Percentiles rank a stretch among this genome's conserved stretches.
Conservation (phyloP, 176 grass and related monocot genomes). For the Coix lacrymajobi region DNA sequence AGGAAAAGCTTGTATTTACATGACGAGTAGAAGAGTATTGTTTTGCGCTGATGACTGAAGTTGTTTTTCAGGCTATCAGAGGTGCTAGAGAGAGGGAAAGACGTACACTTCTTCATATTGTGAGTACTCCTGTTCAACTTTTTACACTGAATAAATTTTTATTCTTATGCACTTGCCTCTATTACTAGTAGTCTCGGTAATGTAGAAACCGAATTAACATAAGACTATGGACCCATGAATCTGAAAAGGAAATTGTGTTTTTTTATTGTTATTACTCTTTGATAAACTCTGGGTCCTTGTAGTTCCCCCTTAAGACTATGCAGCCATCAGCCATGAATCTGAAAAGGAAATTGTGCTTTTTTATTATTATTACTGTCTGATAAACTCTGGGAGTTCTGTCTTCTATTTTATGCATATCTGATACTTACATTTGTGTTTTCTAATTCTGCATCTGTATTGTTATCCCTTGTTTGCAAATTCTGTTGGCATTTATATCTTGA, state of each 20-base stretch:
- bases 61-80: conserved; percentile 62
- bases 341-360: neutral
- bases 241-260: neutral
- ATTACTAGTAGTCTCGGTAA: neutral
- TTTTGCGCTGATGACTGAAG: conserved; percentile 15
- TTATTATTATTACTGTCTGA: neutral
- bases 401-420: neutral
- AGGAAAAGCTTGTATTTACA: too few species aligned
- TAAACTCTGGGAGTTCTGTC: neutral
- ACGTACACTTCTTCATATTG: conserved; percentile 79
- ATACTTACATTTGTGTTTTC: neutral
- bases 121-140: conserved; percentile 39
- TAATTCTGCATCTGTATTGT: neutral
- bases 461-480: neutral
- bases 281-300: neutral
- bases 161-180: neutral
- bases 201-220: neutral
- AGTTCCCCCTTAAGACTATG: neutral
- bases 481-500: neutral
- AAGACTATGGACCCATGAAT: neutral
- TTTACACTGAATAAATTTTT: neutral
- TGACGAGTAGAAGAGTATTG: neutral
- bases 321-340: neutral
- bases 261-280: neutral
- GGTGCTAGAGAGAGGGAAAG: conserved; percentile 83